These are phyloP conservation scores for Xylaria nigripes DNA, from an alignment of 495 filamentous ascomycete genomes.

Conservation along the genomic window DNA sequence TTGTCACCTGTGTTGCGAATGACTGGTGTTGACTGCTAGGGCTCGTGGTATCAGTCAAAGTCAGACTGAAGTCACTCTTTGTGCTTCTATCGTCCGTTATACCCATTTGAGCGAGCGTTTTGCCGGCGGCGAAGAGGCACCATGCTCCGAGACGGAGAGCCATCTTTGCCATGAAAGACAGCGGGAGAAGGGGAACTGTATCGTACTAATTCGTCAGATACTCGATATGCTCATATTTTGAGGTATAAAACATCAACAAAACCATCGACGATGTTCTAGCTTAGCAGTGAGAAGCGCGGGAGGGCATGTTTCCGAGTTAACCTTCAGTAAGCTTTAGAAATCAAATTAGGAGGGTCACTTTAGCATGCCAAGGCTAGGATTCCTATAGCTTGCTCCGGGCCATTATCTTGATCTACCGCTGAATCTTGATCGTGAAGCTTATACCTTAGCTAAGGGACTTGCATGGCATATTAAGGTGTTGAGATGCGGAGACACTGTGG, in stretches of 20 bases:
- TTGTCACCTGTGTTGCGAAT: conserved; percentile 20
- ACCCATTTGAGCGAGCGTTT: conserved; percentile 17
- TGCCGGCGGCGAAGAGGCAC: conserved; percentile 12
- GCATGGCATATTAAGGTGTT: background rate
- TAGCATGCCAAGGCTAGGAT: conserved; percentile 1
- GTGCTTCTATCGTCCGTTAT: conserved; percentile 29
- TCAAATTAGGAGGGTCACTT: conserved; percentile 2
- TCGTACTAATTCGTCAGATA: background rate
- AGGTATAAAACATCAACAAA: background rate
- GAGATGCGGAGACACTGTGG: background rate
- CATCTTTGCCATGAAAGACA: conserved; percentile 9
- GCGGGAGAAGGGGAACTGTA: background rate
- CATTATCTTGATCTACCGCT: conserved; percentile 5
- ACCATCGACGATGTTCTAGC: background rate
- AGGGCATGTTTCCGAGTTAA: background rate
- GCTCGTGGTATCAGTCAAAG: conserved; percentile 13
- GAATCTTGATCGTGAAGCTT: background rate
- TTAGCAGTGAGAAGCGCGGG: background rate
- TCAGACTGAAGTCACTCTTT: conserved; percentile 24
- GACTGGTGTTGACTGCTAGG: conserved; percentile 34
- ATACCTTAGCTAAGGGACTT: background rate
- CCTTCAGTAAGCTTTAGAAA: background rate
- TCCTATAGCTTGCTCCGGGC: background rate
- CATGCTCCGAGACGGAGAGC: conserved; percentile 15
- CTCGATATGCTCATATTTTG: background rate